These are phyloP conservation scores for Lasiodiplodia gonubiensis DNA, from an alignment of 2,329 filamentous ascomycete genomes.

Conservation along the genomic window DNA sequence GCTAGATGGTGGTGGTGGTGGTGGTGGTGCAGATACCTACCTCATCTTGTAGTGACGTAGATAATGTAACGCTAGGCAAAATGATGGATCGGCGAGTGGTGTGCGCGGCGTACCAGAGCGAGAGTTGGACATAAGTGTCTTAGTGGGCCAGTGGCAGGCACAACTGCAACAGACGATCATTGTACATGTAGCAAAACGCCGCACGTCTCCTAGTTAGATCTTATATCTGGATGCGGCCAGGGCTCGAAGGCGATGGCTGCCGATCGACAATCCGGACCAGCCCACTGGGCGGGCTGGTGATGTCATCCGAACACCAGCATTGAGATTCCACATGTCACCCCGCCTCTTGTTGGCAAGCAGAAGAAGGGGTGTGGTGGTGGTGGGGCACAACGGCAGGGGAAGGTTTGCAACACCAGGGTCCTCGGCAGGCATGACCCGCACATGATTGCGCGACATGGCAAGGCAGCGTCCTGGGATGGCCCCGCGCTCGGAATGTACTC, in stretches of 20 bases:
- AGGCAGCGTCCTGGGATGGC: neutral
- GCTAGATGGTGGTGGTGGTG: no score
- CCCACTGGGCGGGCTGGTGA: neutral
- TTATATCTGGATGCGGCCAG: no score
- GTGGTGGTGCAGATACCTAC: no score
- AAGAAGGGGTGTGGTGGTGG: neutral
- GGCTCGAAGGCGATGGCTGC: neutral
- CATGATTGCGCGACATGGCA: neutral
- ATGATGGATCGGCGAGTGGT: neutral
- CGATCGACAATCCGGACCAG: neutral
- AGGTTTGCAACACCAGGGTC: neutral
- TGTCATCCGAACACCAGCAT: neutral
- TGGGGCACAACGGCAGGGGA: neutral
- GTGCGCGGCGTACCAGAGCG: no score
- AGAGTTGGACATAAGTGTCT: neutral
- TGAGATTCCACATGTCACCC: neutral
- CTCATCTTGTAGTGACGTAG: no score
- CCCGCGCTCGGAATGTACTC: constrained; percentile 6
- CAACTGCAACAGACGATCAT: no score
- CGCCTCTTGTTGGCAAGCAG: no score
- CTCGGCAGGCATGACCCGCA: neutral
- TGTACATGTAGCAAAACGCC: neutral
- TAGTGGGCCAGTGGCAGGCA: no score
- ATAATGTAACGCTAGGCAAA: neutral
- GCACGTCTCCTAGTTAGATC: neutral